Evolutionary conservation across 768 basidiomycete genomes (phyloP), one percentile per base, ranked within the genome.

Genomic region (Clitopilus hobsonii): DNA sequence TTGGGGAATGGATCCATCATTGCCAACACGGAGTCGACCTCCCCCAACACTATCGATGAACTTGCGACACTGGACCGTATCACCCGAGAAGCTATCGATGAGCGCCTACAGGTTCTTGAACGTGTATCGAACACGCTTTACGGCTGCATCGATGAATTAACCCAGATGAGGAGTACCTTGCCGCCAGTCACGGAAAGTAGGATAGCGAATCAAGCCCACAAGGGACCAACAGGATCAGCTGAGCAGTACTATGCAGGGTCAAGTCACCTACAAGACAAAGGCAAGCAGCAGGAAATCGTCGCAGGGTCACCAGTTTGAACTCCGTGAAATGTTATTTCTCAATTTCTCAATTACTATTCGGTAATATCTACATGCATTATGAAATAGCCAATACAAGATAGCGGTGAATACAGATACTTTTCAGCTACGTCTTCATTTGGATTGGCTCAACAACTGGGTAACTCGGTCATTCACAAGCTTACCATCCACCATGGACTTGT

Each of bases 31-130:
- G n/a, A n/a, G n/a, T n/a, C n/a, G n/a, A n/a, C n/a, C n/a, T 66
- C 75, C 8, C 72, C 71, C 28, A 62, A 84, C 54, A 83, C 78
- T 5, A 82, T 84, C 14, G 80, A 81, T 36, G 88, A 92, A 61
- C 73, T 94, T 11, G 72, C 77, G 16, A 69, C 76, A 18, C 71
- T 93, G 69, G 89, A 93, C 58, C 71, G 62, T 24, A 65, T 86
- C 32, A 91, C 90, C 24, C 75, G 89, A 53, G 88, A 90, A 60
- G 88, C 88, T 5, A 88, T 97, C 49, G 91, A 94, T 60, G 91
- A 94, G 62, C 81, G 92, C 53, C 69, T 98, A 57, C 77, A 84
- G 38, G 79, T 92, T 32, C 71, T 98, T 30, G 86, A 93, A 69
- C 80, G 84, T 16, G 87, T 95, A 32, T 90, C 92, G 32, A 75